phyloP scores from a whole-genome alignment of 805 yeast genomes.

The Saccharomycopsis amapae region DNA sequence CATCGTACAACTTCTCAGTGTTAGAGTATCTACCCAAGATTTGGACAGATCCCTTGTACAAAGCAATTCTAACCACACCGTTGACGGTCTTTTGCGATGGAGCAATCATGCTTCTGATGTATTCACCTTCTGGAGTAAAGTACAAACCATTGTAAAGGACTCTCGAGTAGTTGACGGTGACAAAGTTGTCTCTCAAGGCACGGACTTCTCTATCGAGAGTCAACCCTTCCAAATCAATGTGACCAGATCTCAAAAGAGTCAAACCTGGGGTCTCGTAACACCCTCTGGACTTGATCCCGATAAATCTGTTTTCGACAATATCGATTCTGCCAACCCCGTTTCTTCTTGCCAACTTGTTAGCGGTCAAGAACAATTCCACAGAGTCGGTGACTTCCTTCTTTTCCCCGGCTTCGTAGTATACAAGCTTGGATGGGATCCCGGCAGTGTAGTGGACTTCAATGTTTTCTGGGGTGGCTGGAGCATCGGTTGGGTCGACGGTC shows the following conservation, averaged over 20 bases:
- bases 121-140: slow-evolving; percentile 98
- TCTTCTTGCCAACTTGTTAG: slow-evolving; percentile 94
- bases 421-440: slow-evolving; percentile 83
- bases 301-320: slow-evolving; percentile 97
- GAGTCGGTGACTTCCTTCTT: slow-evolving; percentile 64
- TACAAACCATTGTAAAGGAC: slow-evolving; percentile 94
- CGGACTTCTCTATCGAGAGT: slow-evolving; percentile 97
- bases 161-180: slow-evolving; percentile 85
- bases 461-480: slow-evolving; percentile 90
- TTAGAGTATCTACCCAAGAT: slow-evolving; percentile 91
- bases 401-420: slow-evolving; percentile 49
- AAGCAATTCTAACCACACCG: slow-evolving; percentile 90
- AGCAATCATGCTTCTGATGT: slow-evolving; percentile 83
- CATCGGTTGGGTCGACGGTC: slow-evolving; percentile 89
- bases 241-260: slow-evolving; percentile 87
- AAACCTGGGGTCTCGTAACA: slow-evolving; percentile 99
- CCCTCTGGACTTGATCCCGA: slow-evolving; percentile 98
- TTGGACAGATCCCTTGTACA: slow-evolving; percentile 81
- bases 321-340: slow-evolving; percentile 99
- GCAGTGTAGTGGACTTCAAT: slow-evolving; percentile 72
- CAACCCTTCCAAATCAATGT: slow-evolving; percentile 94
- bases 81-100: slow-evolving; percentile 95
- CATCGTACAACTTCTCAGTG: slow-evolving; percentile 95
- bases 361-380: slow-evolving; percentile 85
- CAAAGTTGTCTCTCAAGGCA: slow-evolving; percentile 92